A percentile compares a stretch with the other conserved stretches of the same genome.
Conservation (phyloP, 257 asterid species). For the Knoxia roxburghii region DNA sequence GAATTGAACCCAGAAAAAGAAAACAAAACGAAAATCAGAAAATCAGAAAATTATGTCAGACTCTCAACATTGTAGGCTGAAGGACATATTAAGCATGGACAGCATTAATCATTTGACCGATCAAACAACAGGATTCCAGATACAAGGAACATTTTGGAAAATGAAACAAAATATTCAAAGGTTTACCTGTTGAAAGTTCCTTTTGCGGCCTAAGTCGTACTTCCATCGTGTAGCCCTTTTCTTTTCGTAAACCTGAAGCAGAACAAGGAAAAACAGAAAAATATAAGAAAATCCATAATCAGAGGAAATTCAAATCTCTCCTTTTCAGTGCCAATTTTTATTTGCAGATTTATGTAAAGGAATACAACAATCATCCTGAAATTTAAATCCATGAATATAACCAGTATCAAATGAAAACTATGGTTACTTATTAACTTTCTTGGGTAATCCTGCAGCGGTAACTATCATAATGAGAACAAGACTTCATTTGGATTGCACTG, state of each 20-base stretch:
- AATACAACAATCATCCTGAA: background rate
- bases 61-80: background rate
- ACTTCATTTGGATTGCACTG: background rate
- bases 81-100: background rate
- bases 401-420: background rate
- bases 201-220: constrained; percentile 73
- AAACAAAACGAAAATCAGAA: no score
- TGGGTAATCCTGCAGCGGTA: background rate
- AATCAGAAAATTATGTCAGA: constrained; percentile 6
- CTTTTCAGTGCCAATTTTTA: background rate
- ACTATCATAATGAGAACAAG: background rate
- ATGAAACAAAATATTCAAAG: no score
- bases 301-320: no score
- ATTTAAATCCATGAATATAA: background rate
- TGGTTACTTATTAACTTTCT: background rate
- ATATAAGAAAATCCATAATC: constrained; percentile 1
- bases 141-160: no score
- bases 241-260: constrained; percentile 73
- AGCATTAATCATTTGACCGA: background rate
- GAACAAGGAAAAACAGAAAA: constrained; percentile 1
- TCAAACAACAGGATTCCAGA: background rate
- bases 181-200: constrained; percentile 74
- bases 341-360: background rate
- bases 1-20: background rate
- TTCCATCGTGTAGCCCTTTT: constrained; percentile 47